These are phyloP conservation scores for Oropetium thomaeum DNA, from an alignment of 176 grass and related monocot genomes.

Conservation along the genomic window DNA sequence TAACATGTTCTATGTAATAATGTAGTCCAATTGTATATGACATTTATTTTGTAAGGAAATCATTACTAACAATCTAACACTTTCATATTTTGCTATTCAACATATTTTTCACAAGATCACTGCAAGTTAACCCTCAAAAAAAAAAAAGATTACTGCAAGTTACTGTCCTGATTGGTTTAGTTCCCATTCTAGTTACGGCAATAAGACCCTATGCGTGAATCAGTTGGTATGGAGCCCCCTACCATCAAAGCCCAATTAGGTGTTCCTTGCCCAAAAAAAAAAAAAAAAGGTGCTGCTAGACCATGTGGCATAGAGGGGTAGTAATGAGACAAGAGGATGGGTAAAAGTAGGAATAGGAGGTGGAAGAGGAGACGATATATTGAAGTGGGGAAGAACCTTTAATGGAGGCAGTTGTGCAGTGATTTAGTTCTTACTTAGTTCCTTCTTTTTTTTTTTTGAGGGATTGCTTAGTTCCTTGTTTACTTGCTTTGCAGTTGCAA, in stretches of 20 bases:
- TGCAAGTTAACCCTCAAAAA: too few species aligned
- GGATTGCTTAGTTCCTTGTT: slow-evolving; percentile 10
- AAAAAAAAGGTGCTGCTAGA: background rate
- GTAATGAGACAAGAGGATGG: background rate
- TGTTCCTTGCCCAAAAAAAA: too few species aligned
- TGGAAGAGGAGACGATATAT: background rate
- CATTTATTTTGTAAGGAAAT: slow-evolving; percentile 6
- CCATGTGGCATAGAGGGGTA: background rate
- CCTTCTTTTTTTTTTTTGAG: too few species aligned
- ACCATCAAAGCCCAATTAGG: background rate
- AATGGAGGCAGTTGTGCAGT: background rate
- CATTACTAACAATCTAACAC: background rate
- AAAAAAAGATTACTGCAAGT: background rate
- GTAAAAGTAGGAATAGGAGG: background rate
- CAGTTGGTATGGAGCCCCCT: background rate
- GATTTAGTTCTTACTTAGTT: too few species aligned
- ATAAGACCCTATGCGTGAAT: background rate
- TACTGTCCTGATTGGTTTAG: background rate
- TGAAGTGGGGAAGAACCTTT: too few species aligned
- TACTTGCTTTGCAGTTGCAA: slow-evolving; percentile 46
- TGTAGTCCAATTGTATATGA: background rate
- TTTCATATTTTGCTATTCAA: background rate
- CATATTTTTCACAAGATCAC: background rate
- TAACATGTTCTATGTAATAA: background rate
- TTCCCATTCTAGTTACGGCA: background rate